phyloP scores from a whole-genome alignment of 2,329 filamentous ascomycete genomes.

The Microcyclospora tardicrescens region DNA sequence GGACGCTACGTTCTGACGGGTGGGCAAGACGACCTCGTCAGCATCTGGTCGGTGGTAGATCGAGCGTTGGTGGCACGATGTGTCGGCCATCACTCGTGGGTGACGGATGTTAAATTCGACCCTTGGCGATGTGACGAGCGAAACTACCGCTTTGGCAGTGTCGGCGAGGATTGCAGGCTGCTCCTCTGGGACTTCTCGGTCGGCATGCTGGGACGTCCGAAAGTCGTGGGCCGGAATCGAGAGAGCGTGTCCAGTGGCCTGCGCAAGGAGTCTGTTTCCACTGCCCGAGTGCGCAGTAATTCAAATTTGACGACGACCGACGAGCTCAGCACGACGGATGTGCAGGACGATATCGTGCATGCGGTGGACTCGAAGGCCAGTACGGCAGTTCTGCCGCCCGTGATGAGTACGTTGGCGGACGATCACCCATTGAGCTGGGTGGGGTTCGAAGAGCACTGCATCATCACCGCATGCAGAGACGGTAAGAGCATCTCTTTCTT shows the following conservation, averaged over 20 bases:
- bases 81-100: conserved; percentile 92
- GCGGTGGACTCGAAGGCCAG: conserved; percentile 71
- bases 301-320: conserved; percentile 46
- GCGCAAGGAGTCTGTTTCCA: conserved; percentile 23
- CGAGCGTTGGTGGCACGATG: conserved; percentile 77
- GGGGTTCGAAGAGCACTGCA: conserved; percentile 84
- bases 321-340: conserved; percentile 6
- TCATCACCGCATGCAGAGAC: conserved; percentile 82
- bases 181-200: conserved; percentile 96
- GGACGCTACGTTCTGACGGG: conserved; percentile 92
- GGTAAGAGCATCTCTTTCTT: conserved; percentile 46
- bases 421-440: conserved; percentile 80
- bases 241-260: conserved; percentile 36
- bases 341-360: conserved; percentile 45
- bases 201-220: conserved; percentile 86
- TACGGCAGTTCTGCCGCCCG: conserved; percentile 77
- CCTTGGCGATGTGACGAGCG: conserved; percentile 93
- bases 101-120: conserved; percentile 85
- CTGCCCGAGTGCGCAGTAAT: conserved; percentile 54
- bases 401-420: conserved; percentile 76
- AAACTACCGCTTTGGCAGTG: conserved; percentile 90
- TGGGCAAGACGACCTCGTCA: conserved; percentile 89
- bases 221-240: conserved; percentile 48
- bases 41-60: conserved; percentile 86
- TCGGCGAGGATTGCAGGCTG: conserved; percentile 83